phyloP scores from a whole-genome alignment of 78 protist species.

The Anaeramoeba ignava region DNA sequence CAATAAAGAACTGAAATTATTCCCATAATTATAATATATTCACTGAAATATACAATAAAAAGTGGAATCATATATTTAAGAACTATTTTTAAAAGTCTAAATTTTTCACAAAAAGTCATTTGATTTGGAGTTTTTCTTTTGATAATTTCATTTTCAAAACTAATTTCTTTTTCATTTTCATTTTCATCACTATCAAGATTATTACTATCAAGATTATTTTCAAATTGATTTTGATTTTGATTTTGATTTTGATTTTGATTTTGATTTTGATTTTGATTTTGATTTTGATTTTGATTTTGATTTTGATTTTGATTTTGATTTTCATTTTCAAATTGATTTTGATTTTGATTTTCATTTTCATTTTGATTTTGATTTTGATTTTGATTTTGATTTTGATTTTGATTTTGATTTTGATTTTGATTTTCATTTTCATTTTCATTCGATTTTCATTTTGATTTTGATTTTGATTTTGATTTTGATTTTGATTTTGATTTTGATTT shows the following conservation, averaged over 20 bases:
- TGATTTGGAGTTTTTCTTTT: not conserved
- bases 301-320: not conserved
- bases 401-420: not conserved
- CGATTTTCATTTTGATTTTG: no score
- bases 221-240: not conserved
- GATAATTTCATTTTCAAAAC: not conserved
- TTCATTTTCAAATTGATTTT: not conserved
- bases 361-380: no score
- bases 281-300: not conserved
- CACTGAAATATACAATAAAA: not conserved
- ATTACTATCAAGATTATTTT: no score
- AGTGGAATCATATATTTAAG: not conserved
- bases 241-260: not conserved
- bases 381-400: not conserved
- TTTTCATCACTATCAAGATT: not conserved
- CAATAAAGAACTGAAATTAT: not conserved
- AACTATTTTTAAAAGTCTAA: not conserved
- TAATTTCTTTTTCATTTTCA: not conserved
- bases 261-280: not conserved
- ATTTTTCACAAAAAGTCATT: not conserved
- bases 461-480: no score
- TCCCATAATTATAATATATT: not conserved
- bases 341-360: no score
- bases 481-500: no score
- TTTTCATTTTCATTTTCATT: not conserved